A percentile compares a stretch with the other conserved stretches of the same genome.
phyloP scores from a whole-genome alignment of 2,329 filamentous ascomycete species.

The Fusarium newnesense region DNA sequence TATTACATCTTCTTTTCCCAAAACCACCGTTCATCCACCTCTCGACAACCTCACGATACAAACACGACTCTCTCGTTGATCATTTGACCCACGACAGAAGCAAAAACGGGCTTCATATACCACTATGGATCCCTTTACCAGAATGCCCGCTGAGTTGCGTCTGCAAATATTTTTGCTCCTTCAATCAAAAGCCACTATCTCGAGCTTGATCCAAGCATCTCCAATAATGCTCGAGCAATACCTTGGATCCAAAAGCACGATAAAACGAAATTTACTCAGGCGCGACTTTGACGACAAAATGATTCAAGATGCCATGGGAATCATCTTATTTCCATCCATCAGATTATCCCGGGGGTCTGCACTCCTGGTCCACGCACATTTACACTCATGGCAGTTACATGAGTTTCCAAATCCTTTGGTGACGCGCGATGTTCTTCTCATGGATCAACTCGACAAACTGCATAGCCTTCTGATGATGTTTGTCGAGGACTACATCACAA shows the following conservation, averaged over 20 bases:
- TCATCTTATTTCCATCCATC: background rate
- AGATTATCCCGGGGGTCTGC: accelerated
- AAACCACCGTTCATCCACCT: too few relatives aligned
- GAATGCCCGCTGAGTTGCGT: constrained; percentile 14
- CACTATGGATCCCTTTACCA: constrained; percentile 9
- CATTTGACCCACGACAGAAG: too few relatives aligned
- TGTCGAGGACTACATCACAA: constrained; percentile 30
- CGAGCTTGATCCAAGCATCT: constrained; percentile 6
- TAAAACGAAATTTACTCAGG: background rate
- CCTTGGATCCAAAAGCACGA: background rate
- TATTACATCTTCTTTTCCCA: too few relatives aligned
- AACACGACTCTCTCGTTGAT: too few relatives aligned
- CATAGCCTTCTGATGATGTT: constrained; percentile 13
- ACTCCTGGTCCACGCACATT: accelerated
- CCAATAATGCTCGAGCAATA: constrained; percentile 11
- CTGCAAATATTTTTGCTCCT: background rate
- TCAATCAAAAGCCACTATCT: constrained; percentile 3
- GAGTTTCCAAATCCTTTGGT: constrained; percentile 10
- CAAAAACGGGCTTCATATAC: background rate
- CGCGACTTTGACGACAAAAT: constrained; percentile 10
- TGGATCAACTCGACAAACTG: constrained; percentile 9
- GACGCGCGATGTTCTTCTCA: background rate
- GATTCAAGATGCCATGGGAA: constrained; percentile 22
- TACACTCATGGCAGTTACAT: background rate
- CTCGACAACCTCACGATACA: too few relatives aligned